phyloP scores from a whole-genome alignment of 805 yeast species.

The Zygotorulaspora chibaensis region DNA sequence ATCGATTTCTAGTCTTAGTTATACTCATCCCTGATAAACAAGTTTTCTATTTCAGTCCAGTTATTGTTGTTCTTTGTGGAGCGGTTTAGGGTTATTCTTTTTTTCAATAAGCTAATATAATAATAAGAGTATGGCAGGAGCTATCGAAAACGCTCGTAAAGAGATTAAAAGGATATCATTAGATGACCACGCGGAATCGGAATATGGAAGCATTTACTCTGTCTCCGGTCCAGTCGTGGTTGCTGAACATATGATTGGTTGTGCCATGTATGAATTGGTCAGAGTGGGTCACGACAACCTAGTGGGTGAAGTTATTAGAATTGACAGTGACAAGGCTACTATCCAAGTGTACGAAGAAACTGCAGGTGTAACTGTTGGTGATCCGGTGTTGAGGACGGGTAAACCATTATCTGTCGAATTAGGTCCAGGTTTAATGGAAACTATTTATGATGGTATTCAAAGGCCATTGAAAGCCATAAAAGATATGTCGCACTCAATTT shows the following conservation, averaged over 20 bases:
- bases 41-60: background rate
- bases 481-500: constrained; percentile 82
- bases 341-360: constrained; percentile 99
- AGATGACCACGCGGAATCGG: constrained; percentile 68
- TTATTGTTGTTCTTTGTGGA: background rate
- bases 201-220: constrained; percentile 85
- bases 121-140: constrained; percentile 67
- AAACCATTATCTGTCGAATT: constrained; percentile 98
- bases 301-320: constrained; percentile 98
- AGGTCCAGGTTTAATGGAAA: constrained; percentile 99
- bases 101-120: constrained; percentile 1
- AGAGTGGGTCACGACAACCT: constrained; percentile 95
- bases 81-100: constrained; percentile 2
- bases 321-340: constrained; percentile 93
- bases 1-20: background rate
- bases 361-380: constrained; percentile 98
- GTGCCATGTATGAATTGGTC: constrained; percentile 99
- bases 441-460: constrained; percentile 98
- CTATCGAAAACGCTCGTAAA: constrained; percentile 94
- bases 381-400: constrained; percentile 97
- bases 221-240: constrained; percentile 98
- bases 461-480: constrained; percentile 95
- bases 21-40: background rate
- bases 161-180: constrained; percentile 81
- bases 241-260: constrained; percentile 98